A percentile compares a stretch with the other conserved stretches of the same genome.
These are phyloP conservation scores for Syzygium oleosum DNA, from an alignment of 345 rosid species.

Conservation along the genomic window DNA sequence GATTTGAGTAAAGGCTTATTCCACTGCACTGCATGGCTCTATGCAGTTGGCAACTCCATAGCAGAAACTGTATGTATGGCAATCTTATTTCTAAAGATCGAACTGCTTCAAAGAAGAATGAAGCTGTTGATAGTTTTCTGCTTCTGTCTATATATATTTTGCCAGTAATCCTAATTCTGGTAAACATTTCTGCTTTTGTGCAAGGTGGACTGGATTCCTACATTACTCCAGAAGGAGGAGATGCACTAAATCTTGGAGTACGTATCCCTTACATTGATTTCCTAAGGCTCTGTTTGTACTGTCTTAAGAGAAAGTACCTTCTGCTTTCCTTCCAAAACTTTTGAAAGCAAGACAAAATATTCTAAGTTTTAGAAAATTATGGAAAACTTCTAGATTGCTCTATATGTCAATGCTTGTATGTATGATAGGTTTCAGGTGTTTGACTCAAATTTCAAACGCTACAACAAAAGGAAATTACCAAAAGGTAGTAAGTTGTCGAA, in stretches of 20 bases:
- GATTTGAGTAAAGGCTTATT: background rate
- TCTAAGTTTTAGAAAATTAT: background rate
- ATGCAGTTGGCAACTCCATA: background rate
- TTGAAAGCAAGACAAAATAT: background rate
- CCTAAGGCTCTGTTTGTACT: background rate
- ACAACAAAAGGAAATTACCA: background rate
- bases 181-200: background rate
- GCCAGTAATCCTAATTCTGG: background rate
- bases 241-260: constrained; percentile 26
- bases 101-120: background rate
- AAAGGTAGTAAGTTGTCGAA: background rate
- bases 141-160: background rate
- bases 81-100: background rate
- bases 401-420: background rate
- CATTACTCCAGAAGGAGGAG: constrained; percentile 30
- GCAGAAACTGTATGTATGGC: background rate
- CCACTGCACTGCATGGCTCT: background rate
- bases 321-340: background rate
- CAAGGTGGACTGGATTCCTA: constrained; percentile 45
- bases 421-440: background rate
- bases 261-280: background rate
- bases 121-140: background rate
- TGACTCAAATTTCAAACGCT: background rate
- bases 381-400: background rate
- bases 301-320: background rate